These are phyloP conservation scores for Draba incana DNA, from an alignment of 345 rosid genomes.

Conservation along the genomic window DNA sequence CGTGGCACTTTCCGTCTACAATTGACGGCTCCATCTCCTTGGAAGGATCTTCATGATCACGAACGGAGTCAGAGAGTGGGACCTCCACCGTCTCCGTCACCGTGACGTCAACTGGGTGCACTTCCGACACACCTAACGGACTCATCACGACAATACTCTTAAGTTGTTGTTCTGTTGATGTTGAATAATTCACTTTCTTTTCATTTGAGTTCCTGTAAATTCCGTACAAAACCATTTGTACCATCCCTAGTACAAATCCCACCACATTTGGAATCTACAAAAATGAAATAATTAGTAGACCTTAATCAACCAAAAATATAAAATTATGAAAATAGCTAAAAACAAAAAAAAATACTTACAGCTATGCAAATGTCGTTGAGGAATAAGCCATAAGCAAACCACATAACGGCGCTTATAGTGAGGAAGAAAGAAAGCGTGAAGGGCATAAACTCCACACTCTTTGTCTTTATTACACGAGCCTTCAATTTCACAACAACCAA, in stretches of 20 bases:
- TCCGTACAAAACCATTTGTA: slow-evolving; percentile 71
- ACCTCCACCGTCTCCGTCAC: slow-evolving; percentile 17
- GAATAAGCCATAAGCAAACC: slow-evolving; percentile 82
- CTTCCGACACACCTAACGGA: slow-evolving; percentile 48
- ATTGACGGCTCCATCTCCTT: slow-evolving; percentile 35
- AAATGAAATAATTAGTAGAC: background rate
- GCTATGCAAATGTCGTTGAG: slow-evolving; percentile 65
- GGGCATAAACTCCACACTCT: slow-evolving; percentile 96
- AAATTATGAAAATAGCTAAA: background rate
- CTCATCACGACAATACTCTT: slow-evolving; percentile 41
- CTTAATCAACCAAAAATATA: background rate
- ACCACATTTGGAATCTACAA: slow-evolving; percentile 73
- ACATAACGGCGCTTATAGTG: slow-evolving; percentile 73
- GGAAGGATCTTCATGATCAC: slow-evolving; percentile 31
- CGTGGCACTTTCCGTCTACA: slow-evolving; percentile 32
- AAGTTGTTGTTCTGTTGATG: slow-evolving; percentile 42
- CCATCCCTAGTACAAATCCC: slow-evolving; percentile 70
- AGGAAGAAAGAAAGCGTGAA: slow-evolving; percentile 78
- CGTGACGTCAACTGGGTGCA: slow-evolving; percentile 33
- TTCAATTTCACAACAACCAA: slow-evolving; percentile 19
- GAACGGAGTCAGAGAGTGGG: slow-evolving; percentile 32
- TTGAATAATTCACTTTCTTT: slow-evolving; percentile 33
- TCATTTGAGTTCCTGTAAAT: slow-evolving; percentile 49
- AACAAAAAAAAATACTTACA: slow-evolving; percentile 49
- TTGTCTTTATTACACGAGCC: slow-evolving; percentile 76